Evolutionary conservation across 805 yeast genomes (phyloP), one percentile per base, ranked within the genome.

Genomic region (Kuraishia borneana): DNA sequence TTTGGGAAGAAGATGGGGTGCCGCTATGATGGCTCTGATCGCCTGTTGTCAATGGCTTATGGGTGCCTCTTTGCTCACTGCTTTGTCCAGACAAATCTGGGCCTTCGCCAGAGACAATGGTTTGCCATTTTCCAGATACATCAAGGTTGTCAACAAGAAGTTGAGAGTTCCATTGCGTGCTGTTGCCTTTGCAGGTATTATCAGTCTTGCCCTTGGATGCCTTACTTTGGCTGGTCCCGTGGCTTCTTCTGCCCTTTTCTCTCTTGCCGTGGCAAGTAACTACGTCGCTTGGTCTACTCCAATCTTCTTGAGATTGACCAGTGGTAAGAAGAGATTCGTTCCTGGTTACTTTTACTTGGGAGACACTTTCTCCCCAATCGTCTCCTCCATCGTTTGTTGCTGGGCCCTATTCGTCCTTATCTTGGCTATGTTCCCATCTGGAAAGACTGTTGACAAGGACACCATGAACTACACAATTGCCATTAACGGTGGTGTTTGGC

Each of bases 51-150:
- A 68, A 45, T 66, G 61, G 45, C 43, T 66, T 36, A 66, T 66
- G 71, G 65, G 68, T 12, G 56, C 61, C 17, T 65, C 72, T 7
- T 54, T 65, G 31, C 48, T 65, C 31, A 56, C 65, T 31, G 72
- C 72, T 13, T 53, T 60, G 13, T 63, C 70, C 4, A 56, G 73
- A 48, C 73, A 67, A 47, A 57, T 67, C 34, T 67, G 70, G 65
- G 71, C 73, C 9, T 67, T 68, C 46, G 70, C 71, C 18, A 55
- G 73, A 51, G 73, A 67, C 42, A 63, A 65, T 43, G 72, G 72
- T n/a, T 53, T 66, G 40, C 73, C 73, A 13, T 42, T 65, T 35
- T 53, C 62, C 32, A 49, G 54, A 38, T 48, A 52, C 40, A 58
- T 66, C 36, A 65, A 65, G 40, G 54, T 53, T 33, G 70, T 67